Evolutionary conservation across 2,329 filamentous ascomycete species (phyloP), one percentile per base, ranked within the genome.

Genomic region (Penicillium sp.): DNA sequence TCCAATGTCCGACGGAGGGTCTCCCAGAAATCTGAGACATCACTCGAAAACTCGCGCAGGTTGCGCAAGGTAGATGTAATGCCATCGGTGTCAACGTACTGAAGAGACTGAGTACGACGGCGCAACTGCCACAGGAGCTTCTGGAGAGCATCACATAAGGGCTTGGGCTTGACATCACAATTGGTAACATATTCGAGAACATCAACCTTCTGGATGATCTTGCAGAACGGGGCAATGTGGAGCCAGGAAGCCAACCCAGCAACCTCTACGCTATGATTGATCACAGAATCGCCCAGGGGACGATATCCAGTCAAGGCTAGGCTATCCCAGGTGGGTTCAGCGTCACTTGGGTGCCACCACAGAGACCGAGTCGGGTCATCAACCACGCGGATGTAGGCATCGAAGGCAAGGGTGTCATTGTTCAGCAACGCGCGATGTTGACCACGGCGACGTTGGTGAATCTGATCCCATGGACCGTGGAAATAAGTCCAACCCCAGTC

Each of bases 401-500:
- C 80, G 53, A 85, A 82, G 0, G 80, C 76, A 38, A 85, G 74
- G 33, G 79, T 82, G 59, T 85, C 82, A 54, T 82, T 73, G 29
- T 76, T 79, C 18, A 85, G 71, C 7, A 85, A 70, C 8, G 82
- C 77, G 60, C 81, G 76, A 29, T 80, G 76, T 59, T 83, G 79
- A 28, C 75, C 75, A 46, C 77, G 78, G 50, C 77, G 74, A n/a
- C 82, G 79, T 29, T 72, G 66, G 44, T 81, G 75, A 43, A 84
- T 80, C 39, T 82, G 74, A 52, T 80, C 78, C 67, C 79, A 80
- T 4, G 79, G 79, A 5, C 77, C 77, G 57, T 79, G 76, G 62
- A 83, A 84, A 50, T 81, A 77, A 29, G 79, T 81, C 81, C 81
- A 84, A 2, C 82, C 82, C 76, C 81, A 83, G 57, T 85, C 82